Evolutionary conservation across 768 basidiomycete genomes (phyloP).

Genomic region (Auricularia auricula-judae): DNA sequence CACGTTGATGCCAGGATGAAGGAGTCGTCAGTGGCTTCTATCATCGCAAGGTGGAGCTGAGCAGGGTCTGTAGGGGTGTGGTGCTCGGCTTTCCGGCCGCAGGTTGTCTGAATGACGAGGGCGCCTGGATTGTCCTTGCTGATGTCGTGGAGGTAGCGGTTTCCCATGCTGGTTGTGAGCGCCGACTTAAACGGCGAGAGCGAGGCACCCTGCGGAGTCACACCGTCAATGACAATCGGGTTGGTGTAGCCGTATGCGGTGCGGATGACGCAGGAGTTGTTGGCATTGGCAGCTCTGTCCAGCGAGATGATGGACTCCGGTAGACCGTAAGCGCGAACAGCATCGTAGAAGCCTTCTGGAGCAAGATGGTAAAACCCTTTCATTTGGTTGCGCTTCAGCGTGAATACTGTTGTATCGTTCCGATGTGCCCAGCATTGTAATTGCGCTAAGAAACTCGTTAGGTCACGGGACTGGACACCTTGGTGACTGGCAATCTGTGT

Average conservation of each 20-base stretch:
- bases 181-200: slow-evolving; percentile 18
- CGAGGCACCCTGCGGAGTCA: slow-evolving; percentile 21
- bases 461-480: not conserved
- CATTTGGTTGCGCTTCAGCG: not conserved
- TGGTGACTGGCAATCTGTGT: not conserved
- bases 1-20: not conserved
- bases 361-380: not conserved
- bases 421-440: not conserved
- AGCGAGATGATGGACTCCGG: not conserved
- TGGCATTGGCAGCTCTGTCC: not conserved
- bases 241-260: slow-evolving; percentile 20
- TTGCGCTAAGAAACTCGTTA: not conserved
- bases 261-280: not conserved
- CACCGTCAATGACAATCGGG: slow-evolving; percentile 13
- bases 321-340: not conserved
- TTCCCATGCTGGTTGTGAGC: slow-evolving; percentile 16
- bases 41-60: not conserved
- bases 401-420: not conserved
- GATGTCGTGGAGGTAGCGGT: slow-evolving; percentile 13
- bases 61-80: not conserved
- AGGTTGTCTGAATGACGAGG: not conserved
- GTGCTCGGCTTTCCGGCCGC: not conserved
- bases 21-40: not conserved
- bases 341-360: not conserved
- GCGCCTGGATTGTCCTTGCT: not conserved